phyloP scores from a whole-genome alignment of 1,284 basidiomycete species.

The Leccinum variabile region DNA sequence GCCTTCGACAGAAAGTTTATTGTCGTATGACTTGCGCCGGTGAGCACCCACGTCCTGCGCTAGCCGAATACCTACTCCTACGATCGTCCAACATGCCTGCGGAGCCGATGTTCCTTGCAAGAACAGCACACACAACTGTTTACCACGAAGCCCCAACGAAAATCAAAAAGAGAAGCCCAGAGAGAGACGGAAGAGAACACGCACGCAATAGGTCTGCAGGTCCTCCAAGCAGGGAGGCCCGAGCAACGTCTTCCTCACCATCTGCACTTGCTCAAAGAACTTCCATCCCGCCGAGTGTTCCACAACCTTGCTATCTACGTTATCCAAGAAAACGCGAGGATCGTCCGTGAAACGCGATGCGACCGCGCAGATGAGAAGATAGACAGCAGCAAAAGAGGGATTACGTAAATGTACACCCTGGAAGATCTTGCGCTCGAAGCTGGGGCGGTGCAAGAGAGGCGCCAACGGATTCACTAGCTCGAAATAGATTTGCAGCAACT shows the following conservation, averaged over 20 bases:
- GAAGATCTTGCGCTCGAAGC: slow-evolving; percentile 65
- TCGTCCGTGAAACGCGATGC: slow-evolving; percentile 71
- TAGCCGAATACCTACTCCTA: slow-evolving; percentile 68
- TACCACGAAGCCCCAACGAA: neutral
- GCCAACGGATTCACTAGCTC: slow-evolving; percentile 55
- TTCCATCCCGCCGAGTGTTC: slow-evolving; percentile 71
- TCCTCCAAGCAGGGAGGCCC: slow-evolving; percentile 57
- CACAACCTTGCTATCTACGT: slow-evolving; percentile 26
- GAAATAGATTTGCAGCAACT: slow-evolving; percentile 74
- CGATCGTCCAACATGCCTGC: slow-evolving; percentile 71
- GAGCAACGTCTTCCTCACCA: slow-evolving; percentile 47
- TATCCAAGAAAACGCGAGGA: slow-evolving; percentile 53
- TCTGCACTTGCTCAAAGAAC: slow-evolving; percentile 67
- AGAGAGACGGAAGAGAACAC: slow-evolving; percentile 21
- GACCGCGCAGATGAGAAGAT: slow-evolving; percentile 75
- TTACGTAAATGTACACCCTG: slow-evolving; percentile 60
- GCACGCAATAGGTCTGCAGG: slow-evolving; percentile 54
- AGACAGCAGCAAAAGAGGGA: slow-evolving; percentile 62
- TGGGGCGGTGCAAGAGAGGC: slow-evolving; percentile 78
- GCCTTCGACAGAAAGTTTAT: slow-evolving; percentile 47
- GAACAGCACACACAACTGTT: slow-evolving; percentile 47
- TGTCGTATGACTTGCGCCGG: slow-evolving; percentile 45
- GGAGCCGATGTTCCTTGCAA: slow-evolving; percentile 63
- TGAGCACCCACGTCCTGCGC: slow-evolving; percentile 73
- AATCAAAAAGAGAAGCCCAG: neutral